Evolutionary conservation across 169 alveolate genomes (phyloP).

Genomic region (Eimeria praecox): DNA sequence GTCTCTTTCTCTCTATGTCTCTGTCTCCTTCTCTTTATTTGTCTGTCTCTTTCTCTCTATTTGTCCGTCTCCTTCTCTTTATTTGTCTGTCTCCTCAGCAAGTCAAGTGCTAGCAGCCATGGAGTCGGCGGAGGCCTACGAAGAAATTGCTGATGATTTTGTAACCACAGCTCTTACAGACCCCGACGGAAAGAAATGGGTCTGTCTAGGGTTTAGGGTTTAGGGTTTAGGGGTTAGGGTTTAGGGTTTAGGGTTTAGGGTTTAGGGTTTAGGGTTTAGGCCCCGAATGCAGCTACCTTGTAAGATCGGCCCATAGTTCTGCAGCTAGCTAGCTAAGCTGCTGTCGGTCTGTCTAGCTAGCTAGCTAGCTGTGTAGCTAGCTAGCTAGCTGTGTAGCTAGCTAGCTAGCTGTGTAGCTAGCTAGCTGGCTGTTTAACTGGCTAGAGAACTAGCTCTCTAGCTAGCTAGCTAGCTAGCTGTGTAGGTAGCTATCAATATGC

Average conservation of each 20-base stretch:
- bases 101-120: slow-evolving; percentile 33
- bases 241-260: slow-evolving; percentile 19
- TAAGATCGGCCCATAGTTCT: not conserved
- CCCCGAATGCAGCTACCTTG: not conserved
- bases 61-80: not conserved
- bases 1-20: not conserved
- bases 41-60: no score
- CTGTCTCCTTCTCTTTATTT: no score
- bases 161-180: not conserved
- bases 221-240: not conserved
- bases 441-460: not conserved
- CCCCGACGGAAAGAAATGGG: not conserved
- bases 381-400: no score
- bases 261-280: slow-evolving; percentile 12
- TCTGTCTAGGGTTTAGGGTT: not conserved
- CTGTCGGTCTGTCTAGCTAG: not conserved
- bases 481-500: no score
- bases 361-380: not conserved
- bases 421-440: no score
- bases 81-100: not conserved
- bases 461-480: no score
- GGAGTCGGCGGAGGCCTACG: slow-evolving; percentile 22
- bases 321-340: not conserved
- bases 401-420: no score
- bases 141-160: slow-evolving; percentile 44